Conservation (phyloP, 257 asterid genomes). For the Sherardia arvensis region DNA sequence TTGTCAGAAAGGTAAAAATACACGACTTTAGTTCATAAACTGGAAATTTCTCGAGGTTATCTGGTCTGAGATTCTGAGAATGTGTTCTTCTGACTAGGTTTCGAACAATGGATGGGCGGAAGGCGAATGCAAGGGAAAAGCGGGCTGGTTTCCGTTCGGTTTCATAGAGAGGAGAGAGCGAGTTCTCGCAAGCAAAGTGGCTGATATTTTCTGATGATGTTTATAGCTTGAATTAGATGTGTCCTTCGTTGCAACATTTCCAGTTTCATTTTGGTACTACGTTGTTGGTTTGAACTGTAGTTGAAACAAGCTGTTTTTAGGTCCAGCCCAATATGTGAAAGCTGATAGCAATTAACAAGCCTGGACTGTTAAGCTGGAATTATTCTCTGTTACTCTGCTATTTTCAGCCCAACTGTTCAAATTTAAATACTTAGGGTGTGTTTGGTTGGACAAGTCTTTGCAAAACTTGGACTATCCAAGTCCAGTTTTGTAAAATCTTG, state of each 20-base stretch:
- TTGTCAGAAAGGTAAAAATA: constrained; percentile 43
- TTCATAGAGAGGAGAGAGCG: constrained; percentile 60
- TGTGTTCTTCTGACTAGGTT: constrained; percentile 27
- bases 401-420: neutral
- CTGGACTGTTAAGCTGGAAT: neutral
- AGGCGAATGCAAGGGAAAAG: constrained; percentile 73
- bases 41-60: neutral
- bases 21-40: neutral
- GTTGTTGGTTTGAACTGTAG: neutral
- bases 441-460: too few relatives aligned
- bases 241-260: neutral
- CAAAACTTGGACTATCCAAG: too few relatives aligned
- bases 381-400: too few relatives aligned
- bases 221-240: neutral
- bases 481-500: too few relatives aligned
- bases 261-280: neutral
- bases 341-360: too few relatives aligned
- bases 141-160: constrained; percentile 66
- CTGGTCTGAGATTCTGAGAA: neutral
- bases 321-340: neutral
- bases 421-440: too few relatives aligned
- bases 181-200: constrained; percentile 64
- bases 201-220: constrained; percentile 32
- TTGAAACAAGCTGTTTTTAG: neutral
- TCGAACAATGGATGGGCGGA: constrained; percentile 69